phyloP scores from a whole-genome alignment of 495 filamentous ascomycete species.

The Copromyces sp. region DNA sequence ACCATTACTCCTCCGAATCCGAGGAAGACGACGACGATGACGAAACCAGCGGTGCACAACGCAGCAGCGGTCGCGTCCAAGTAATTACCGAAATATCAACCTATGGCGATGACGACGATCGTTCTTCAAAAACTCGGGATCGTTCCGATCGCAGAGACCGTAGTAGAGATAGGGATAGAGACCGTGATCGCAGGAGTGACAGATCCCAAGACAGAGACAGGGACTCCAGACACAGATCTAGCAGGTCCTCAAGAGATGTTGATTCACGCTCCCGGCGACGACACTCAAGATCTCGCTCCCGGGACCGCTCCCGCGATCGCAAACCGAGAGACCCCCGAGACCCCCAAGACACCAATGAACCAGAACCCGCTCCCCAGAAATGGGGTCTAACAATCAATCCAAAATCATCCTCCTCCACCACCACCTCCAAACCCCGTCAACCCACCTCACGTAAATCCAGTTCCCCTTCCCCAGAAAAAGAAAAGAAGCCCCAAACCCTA shows the following conservation, averaged over 20 bases:
- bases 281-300: neutral
- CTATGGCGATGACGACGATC: neutral
- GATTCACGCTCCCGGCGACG: neutral
- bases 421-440: neutral
- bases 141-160: neutral
- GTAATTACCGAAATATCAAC: neutral
- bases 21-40: slow-evolving; percentile 5
- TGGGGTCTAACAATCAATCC: neutral
- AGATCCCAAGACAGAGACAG: neutral
- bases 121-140: neutral
- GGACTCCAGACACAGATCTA: neutral
- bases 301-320: neutral
- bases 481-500: slow-evolving; percentile 28
- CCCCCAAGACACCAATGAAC: neutral
- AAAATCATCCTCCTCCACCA: neutral
- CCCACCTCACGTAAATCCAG: neutral
- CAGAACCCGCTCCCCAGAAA: neutral
- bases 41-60: neutral
- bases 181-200: neutral
- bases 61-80: neutral
- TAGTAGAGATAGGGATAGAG: neutral
- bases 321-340: neutral
- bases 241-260: neutral
- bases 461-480: slow-evolving; percentile 1
- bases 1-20: slow-evolving; percentile 3